Conservation (phyloP, 2,329 filamentous ascomycete genomes). For the Penicillium palitans region DNA sequence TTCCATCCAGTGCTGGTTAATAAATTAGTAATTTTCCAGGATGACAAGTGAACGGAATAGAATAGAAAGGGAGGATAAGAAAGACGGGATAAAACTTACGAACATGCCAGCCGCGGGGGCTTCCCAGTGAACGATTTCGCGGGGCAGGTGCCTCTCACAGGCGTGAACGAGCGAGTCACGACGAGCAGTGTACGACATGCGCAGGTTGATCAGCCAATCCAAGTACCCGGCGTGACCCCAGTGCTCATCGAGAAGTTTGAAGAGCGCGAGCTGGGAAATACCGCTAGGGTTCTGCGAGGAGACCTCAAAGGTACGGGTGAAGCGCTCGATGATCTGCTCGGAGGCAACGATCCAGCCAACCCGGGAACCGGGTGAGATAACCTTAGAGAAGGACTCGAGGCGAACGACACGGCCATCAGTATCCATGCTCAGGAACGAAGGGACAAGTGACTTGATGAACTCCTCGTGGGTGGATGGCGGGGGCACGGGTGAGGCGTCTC, state of each 20-base stretch:
- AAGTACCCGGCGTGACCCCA: conserved; percentile 94
- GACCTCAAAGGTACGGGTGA: conserved; percentile 77
- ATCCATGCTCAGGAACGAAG: conserved; percentile 77
- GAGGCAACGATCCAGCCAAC: conserved; percentile 88
- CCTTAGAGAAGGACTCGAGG: conserved; percentile 92
- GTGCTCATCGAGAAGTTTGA: conserved; percentile 85
- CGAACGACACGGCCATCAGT: conserved; percentile 84
- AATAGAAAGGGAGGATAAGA: not conserved
- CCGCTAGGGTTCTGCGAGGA: conserved; percentile 84
- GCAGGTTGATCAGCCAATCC: conserved; percentile 81
- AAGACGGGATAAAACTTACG: conserved; percentile 55
- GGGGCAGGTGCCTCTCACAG: conserved; percentile 75
- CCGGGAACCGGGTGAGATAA: conserved; percentile 77
- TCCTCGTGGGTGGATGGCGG: conserved; percentile 65
- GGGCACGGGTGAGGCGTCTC: conserved; percentile 52
- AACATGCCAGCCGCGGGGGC: conserved; percentile 92
- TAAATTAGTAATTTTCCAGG: not conserved
- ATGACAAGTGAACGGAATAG: not conserved
- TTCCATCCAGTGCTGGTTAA: conserved; percentile 49
- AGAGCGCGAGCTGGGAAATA: conserved; percentile 78
- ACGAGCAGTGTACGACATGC: conserved; percentile 76
- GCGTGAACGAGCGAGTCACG: conserved; percentile 75
- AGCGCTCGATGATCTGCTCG: conserved; percentile 79
- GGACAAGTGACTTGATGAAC: conserved; percentile 72
- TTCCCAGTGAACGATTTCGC: conserved; percentile 73